These are phyloP conservation scores for Isatis tinctoria DNA, from an alignment of 345 rosid genomes.

Conservation along the genomic window DNA sequence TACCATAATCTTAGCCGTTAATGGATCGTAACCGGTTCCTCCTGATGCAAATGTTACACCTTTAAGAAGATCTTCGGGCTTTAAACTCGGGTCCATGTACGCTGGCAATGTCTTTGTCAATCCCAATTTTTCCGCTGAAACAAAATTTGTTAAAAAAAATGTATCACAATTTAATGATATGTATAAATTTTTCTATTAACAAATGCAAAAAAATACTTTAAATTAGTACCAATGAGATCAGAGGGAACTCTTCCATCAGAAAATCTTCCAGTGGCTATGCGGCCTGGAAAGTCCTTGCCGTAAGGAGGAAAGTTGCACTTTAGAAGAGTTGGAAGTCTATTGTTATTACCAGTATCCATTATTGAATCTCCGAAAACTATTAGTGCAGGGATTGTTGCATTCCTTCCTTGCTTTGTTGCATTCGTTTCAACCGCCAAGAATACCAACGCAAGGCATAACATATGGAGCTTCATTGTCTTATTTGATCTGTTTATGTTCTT, in stretches of 20 bases:
- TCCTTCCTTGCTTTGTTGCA: background rate
- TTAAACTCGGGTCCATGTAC: constrained; percentile 40
- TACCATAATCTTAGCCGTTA: constrained; percentile 47
- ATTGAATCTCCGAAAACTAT: constrained; percentile 28
- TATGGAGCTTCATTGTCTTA: constrained; percentile 15
- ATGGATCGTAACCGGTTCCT: constrained; percentile 58
- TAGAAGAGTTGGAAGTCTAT: constrained; percentile 13
- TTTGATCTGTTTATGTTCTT: background rate
- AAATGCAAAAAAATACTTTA: background rate
- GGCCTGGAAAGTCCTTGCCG: constrained; percentile 7
- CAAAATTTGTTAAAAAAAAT: background rate
- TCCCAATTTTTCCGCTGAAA: constrained; percentile 46
- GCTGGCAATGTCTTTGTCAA: constrained; percentile 46
- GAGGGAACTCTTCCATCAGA: constrained; percentile 27
- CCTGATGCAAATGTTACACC: constrained; percentile 67
- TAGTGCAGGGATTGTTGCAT: constrained; percentile 14
- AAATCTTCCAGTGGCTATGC: constrained; percentile 14
- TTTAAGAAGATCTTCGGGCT: constrained; percentile 43
- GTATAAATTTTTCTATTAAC: background rate
- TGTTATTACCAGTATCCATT: constrained; percentile 25
- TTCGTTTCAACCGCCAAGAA: background rate
- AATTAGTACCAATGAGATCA: constrained; percentile 17
- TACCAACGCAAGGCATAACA: background rate
- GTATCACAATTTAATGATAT: background rate
- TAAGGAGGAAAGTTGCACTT: constrained; percentile 25